Conservation (phyloP, 352 stramenopile species). For the Ophiocytium majus region DNA sequence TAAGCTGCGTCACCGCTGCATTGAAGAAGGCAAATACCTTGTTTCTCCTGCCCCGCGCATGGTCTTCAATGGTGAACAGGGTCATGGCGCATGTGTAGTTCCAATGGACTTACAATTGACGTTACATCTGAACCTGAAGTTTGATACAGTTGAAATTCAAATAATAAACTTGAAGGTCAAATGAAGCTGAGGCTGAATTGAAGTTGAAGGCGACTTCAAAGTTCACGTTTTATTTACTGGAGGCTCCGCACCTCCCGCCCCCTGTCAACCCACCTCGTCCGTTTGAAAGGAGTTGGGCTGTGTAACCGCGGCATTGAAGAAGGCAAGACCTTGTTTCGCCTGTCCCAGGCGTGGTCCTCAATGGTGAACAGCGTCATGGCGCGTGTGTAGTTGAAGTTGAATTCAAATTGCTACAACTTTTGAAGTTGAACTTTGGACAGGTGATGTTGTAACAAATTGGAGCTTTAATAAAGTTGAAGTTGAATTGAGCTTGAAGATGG, state of each 20-base stretch:
- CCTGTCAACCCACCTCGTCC: conserved; percentile 38
- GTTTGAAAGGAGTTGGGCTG: conserved; percentile 46
- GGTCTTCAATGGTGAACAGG: conserved; percentile 42
- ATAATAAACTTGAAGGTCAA: too few species aligned
- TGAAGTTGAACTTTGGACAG: too few species aligned
- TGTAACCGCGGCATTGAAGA: conserved; percentile 44
- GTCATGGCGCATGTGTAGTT: conserved; percentile 47
- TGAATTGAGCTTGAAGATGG: too few species aligned
- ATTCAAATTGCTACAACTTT: too few species aligned
- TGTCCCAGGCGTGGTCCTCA: conserved; percentile 35
- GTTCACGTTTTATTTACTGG: too few species aligned
- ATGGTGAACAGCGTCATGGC: conserved; percentile 47
- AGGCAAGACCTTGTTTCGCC: conserved; percentile 54
- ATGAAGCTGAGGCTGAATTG: too few species aligned
- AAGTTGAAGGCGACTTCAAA: too few species aligned
- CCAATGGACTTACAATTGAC: too few species aligned
- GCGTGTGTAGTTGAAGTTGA: conserved; percentile 51
- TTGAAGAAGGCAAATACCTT: conserved; percentile 57
- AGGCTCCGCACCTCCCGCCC: conserved; percentile 25
- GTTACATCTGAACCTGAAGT: too few species aligned
- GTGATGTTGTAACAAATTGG: too few species aligned
- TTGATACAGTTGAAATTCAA: too few species aligned
- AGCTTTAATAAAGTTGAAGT: too few species aligned
- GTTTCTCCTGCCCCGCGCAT: conserved; percentile 37
- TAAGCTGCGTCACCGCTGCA: conserved; percentile 39